Percentiles rank a stretch among this genome's conserved stretches.
Conservation (phyloP, 805 yeast species). For the Starmerella khaoyaiensis region DNA sequence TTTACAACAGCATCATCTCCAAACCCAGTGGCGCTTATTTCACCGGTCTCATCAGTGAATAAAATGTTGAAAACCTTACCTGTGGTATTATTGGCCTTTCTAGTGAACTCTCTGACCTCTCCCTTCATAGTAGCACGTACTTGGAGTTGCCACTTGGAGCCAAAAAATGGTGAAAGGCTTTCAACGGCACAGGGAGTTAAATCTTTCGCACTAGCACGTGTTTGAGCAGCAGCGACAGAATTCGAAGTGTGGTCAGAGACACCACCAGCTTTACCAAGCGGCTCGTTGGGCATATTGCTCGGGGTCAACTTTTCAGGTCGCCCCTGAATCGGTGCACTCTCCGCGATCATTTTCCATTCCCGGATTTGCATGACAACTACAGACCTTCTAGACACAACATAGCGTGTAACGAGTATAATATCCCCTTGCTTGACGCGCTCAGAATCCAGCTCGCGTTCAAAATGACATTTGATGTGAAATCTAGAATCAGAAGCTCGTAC, state of each 20-base stretch:
- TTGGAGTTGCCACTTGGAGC: conserved; percentile 74
- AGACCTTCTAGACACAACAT: too few species aligned
- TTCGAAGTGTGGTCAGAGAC: not conserved
- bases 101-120: conserved; percentile 73
- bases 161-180: conserved; percentile 66
- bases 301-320: not conserved
- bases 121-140: conserved; percentile 84
- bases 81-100: conserved; percentile 35
- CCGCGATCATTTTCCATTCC: conserved; percentile 1
- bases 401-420: too few species aligned
- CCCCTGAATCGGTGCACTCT: not conserved
- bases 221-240: not conserved
- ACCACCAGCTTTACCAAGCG: not conserved
- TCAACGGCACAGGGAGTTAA: conserved; percentile 11
- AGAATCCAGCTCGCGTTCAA: too few species aligned
- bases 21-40: conserved; percentile 90
- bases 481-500: too few species aligned
- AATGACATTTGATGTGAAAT: too few species aligned
- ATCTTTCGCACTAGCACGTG: not conserved
- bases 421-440: too few species aligned
- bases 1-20: conserved; percentile 65
- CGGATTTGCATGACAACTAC: not conserved
- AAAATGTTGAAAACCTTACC: conserved; percentile 85
- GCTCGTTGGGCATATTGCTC: not conserved
- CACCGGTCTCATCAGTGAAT: conserved; percentile 87